Evolutionary conservation across 1,284 basidiomycete genomes (phyloP).

Genomic region (Moesziomyces parantarcticus): DNA sequence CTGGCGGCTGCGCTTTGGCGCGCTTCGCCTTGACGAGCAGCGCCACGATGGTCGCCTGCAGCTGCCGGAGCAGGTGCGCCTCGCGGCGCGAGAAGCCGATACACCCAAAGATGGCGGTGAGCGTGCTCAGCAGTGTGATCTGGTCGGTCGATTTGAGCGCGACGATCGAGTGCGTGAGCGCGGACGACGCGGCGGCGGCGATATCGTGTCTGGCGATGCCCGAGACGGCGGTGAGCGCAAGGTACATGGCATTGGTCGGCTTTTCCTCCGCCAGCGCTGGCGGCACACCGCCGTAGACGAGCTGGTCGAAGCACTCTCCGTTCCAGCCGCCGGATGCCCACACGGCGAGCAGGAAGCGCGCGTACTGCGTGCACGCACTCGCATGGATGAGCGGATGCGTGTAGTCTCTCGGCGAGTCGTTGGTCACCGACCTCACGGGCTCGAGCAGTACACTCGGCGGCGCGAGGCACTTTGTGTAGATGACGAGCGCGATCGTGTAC

Average conservation of each 20-base stretch:
- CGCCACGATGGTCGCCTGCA: slow-evolving; percentile 52
- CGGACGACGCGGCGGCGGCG: slow-evolving; percentile 51
- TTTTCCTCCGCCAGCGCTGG: slow-evolving; percentile 57
- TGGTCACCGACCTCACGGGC: slow-evolving; percentile 52
- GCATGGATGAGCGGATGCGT: slow-evolving; percentile 66
- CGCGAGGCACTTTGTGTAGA: slow-evolving; percentile 65
- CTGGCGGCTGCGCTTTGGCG: slow-evolving; percentile 14
- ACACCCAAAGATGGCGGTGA: slow-evolving; percentile 59
- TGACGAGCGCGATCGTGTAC: slow-evolving; percentile 59
- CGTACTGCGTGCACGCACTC: slow-evolving; percentile 59
- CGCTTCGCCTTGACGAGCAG: slow-evolving; percentile 48
- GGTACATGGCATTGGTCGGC: slow-evolving; percentile 48
- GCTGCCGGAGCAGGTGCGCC: slow-evolving; percentile 57
- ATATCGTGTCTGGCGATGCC: slow-evolving; percentile 62
- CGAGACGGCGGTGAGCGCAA: slow-evolving; percentile 47
- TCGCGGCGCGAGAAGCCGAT: slow-evolving; percentile 60
- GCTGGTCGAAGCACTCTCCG: slow-evolving; percentile 65
- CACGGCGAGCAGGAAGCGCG: slow-evolving; percentile 63
- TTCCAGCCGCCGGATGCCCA: slow-evolving; percentile 66
- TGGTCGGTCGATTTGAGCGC: slow-evolving; percentile 62
- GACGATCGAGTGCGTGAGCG: slow-evolving; percentile 55
- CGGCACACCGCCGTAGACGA: slow-evolving; percentile 64
- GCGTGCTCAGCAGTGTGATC: slow-evolving; percentile 54
- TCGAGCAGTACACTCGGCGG: slow-evolving; percentile 60
- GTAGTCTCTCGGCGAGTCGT: slow-evolving; percentile 64